Percentiles rank a stretch among this genome's conserved stretches.
phyloP scores from a whole-genome alignment of 371 early-diverging fungal genomes.

The Chytridium lagenaria region DNA sequence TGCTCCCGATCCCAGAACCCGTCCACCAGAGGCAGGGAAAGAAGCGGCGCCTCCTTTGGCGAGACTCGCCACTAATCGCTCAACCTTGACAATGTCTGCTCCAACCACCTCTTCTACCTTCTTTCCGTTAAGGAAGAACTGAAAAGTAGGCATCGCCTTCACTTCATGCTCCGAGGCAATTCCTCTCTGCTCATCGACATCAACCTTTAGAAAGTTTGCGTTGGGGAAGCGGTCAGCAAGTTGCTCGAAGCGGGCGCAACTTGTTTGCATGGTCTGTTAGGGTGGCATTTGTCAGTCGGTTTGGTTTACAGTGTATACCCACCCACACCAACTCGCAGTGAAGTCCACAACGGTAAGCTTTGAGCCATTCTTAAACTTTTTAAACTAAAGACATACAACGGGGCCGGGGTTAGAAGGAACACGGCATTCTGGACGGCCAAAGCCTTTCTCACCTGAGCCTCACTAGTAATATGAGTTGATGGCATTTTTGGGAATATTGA shows the following conservation, averaged over 20 bases:
- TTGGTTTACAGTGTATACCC: not conserved
- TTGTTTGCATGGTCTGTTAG: conserved; percentile 73
- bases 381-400: too few species aligned
- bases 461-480: not conserved
- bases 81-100: conserved; percentile 61
- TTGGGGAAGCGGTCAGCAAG: conserved; percentile 57
- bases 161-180: conserved; percentile 65
- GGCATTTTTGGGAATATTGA: too few species aligned
- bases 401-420: too few species aligned
- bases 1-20: conserved; percentile 19
- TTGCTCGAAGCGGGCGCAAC: conserved; percentile 70
- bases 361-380: conserved; percentile 1
- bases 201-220: conserved; percentile 78
- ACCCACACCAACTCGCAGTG: conserved; percentile 39
- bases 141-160: conserved; percentile 71
- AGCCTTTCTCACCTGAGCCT: conserved; percentile 1
- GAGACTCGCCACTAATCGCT: conserved; percentile 29
- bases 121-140: conserved; percentile 61
- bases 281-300: not conserved
- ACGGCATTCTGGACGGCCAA: not conserved
- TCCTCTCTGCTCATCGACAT: conserved; percentile 75
- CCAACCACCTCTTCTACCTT: conserved; percentile 76
- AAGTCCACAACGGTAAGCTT: conserved; percentile 42
- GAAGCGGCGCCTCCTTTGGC: conserved; percentile 15
- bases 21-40: conserved; percentile 35